phyloP scores from a whole-genome alignment of 371 early-diverging fungal genomes.

The Lichtheimia ornata region DNA sequence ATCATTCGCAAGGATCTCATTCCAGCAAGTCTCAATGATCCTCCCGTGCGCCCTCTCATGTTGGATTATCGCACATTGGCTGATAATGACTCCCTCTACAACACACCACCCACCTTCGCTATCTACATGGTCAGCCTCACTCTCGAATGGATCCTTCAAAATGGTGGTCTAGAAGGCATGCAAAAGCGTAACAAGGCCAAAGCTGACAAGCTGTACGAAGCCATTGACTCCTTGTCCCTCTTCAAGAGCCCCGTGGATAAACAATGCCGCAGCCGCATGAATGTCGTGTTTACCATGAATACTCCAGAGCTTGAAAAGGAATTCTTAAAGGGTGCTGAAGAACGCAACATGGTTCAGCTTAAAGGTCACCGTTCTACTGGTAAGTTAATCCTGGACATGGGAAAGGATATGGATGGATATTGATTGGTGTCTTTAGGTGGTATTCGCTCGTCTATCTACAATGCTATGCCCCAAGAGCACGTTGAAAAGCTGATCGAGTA shows the following conservation, averaged over 20 bases:
- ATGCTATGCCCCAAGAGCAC: slow-evolving; percentile 87
- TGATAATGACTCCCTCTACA: slow-evolving; percentile 87
- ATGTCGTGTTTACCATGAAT: slow-evolving; percentile 84
- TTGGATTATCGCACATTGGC: slow-evolving; percentile 85
- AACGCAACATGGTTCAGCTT: slow-evolving; percentile 79
- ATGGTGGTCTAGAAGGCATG: slow-evolving; percentile 79
- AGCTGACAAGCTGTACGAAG: slow-evolving; percentile 68
- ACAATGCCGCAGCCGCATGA: slow-evolving; percentile 81
- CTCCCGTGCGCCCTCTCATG: slow-evolving; percentile 75
- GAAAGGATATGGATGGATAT: neutral
- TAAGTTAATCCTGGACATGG: slow-evolving; percentile 10
- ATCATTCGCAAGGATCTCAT: slow-evolving; percentile 91
- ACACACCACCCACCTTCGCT: slow-evolving; percentile 96
- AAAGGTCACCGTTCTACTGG: slow-evolving; percentile 90
- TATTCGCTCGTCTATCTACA: slow-evolving; percentile 91
- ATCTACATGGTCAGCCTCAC: slow-evolving; percentile 91
- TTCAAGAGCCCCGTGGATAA: slow-evolving; percentile 73
- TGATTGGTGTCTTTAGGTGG: slow-evolving; percentile 64
- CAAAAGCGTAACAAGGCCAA: slow-evolving; percentile 67
- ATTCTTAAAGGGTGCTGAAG: slow-evolving; percentile 83
- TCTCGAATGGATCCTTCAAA: slow-evolving; percentile 76
- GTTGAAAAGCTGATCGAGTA: slow-evolving; percentile 75
- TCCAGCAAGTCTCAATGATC: slow-evolving; percentile 37
- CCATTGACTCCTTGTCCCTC: slow-evolving; percentile 66
- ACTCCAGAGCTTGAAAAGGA: slow-evolving; percentile 72